A percentile compares a stretch with the other conserved stretches of the same genome.
Conservation (phyloP, 176 grass and related monocot genomes). For the Puya raimondii region DNA sequence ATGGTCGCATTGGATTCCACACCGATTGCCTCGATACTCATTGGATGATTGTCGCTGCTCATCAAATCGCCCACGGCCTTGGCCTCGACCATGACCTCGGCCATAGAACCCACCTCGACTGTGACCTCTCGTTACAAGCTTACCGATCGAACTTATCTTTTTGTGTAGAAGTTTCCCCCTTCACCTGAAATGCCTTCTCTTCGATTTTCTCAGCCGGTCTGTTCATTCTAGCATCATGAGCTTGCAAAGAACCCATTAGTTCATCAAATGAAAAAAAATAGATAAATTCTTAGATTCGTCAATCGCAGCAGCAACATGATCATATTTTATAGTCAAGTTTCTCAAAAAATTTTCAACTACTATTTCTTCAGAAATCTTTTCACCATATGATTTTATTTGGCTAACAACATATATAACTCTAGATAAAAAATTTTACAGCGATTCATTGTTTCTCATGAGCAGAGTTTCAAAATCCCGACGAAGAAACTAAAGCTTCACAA, state of each 20-base stretch:
- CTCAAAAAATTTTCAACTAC: neutral
- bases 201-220: neutral
- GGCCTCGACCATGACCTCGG: neutral
- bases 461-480: no score
- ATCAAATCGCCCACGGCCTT: neutral
- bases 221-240: neutral
- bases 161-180: neutral
- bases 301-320: neutral
- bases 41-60: neutral
- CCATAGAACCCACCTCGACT: neutral
- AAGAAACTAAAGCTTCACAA: no score
- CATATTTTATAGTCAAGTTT: neutral
- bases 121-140: neutral
- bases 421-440: no score
- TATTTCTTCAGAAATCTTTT: neutral
- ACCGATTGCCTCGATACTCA: neutral
- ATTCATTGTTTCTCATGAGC: no score
- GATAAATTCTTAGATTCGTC: neutral
- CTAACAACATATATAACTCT: neutral
- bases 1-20: no score
- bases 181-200: neutral
- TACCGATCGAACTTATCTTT: neutral
- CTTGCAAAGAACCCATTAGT: neutral
- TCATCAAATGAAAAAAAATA: neutral
- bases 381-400: neutral